Percentiles rank a stretch among this genome's conserved stretches.
These are phyloP conservation scores for Pseudogymnoascus sp. DNA, from an alignment of 2,329 filamentous ascomycete genomes.

Conservation along the genomic window DNA sequence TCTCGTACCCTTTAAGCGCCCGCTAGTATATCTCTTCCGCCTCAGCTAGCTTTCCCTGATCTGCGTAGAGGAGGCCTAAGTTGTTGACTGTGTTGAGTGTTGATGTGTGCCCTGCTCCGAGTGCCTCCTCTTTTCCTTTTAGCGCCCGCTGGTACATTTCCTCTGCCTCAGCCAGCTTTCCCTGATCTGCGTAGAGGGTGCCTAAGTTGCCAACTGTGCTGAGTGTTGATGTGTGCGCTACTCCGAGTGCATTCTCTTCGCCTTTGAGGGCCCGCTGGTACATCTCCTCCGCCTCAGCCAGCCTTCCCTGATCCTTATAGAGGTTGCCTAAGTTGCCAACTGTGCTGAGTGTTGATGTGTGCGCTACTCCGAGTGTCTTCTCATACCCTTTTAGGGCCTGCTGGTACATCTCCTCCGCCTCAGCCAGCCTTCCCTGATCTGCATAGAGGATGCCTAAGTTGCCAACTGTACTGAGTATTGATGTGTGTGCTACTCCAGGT, in stretches of 20 bases:
- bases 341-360: constrained; percentile 11
- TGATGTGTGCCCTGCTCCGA: constrained; percentile 12
- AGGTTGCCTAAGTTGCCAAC: constrained; percentile 16
- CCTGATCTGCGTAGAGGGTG: constrained; percentile 11
- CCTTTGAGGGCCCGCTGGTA: constrained; percentile 14
- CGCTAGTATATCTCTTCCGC: too few species aligned
- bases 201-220: constrained; percentile 14
- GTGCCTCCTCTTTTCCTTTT: constrained; percentile 13
- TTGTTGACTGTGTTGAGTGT: too few species aligned
- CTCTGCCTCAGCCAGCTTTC: too few species aligned
- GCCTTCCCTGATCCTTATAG: constrained; percentile 16
- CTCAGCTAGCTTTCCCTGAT: too few species aligned
- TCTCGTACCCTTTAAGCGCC: too few species aligned
- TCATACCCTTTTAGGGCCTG: too few species aligned
- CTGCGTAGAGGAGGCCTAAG: too few species aligned
- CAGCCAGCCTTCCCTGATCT: too few species aligned
- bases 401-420: too few species aligned
- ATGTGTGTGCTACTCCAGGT: too few species aligned
- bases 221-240: constrained; percentile 13
- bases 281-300: constrained; percentile 18
- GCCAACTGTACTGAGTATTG: too few species aligned
- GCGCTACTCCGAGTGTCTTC: background rate
- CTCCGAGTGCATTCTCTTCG: constrained; percentile 10
- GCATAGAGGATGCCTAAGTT: too few species aligned
- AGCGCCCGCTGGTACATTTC: constrained; percentile 12